Evolutionary conservation across 2,329 filamentous ascomycete species (phyloP), one percentile per base, ranked within the genome.

Genomic region (Penicillium crustosum): DNA sequence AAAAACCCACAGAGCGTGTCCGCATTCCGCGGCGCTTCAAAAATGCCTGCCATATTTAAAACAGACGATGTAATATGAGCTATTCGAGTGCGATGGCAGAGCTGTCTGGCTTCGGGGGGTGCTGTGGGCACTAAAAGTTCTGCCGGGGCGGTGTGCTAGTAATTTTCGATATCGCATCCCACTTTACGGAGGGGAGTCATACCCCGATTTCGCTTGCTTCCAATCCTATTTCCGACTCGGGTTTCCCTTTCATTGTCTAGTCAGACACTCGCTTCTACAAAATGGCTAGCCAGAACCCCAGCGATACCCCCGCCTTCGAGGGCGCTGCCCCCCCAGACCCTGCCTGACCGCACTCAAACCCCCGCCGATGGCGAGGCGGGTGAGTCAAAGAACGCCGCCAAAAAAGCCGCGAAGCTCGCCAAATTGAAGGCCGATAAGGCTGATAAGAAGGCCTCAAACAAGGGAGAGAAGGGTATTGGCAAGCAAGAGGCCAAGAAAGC

Each of bases 11-110:
- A 99, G 70, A 99, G 85, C 72, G 92, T 97, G 77, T 95, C 94
- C 75, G 84, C 84, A 76, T 96, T 95, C 74, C 93, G 86, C 73
- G 92, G 89, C 80, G 94, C 90, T 81, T 97, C 92, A 74, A 97
- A 99, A 78, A 99, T 92, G 74, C 91, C 90, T 77, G 91, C 88
- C 94, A 99, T 99, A 65, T 55, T 62, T 60, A 59, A 48, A 66
- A 61, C 55, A 55, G 61, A 61, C 55, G 58, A 62, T 58, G 60
- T 57, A 60, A 55, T 59, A 49, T 60, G 59, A 58, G 59, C 47
- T 65, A 55, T 60, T 58, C 59, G 58, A 61, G 63, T 64, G 62
- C 59, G 65, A 70, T 62, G 61, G 62, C 60, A 66, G 63, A 71
- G 70, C 68, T 72, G 67, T 68, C 65, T 66, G 61, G 63, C 59